phyloP scores from a whole-genome alignment of 2,329 filamentous ascomycete genomes.

The Ascochyta clinopodiicola region DNA sequence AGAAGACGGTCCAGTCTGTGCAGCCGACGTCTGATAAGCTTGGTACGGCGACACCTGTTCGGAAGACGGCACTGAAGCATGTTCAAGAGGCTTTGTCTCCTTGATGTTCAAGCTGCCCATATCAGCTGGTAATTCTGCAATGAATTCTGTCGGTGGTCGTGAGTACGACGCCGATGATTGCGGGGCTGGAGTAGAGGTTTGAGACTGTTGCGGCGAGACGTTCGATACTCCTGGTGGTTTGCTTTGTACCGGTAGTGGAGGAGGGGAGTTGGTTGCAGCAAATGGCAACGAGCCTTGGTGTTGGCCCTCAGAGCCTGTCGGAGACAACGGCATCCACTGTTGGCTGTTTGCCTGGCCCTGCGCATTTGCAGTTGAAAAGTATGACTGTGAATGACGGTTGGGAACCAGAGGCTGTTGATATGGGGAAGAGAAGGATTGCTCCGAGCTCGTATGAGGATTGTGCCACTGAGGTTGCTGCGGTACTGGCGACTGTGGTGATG shows the following conservation, averaged over 20 bases:
- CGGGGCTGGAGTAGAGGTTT: constrained; percentile 21
- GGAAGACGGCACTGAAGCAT: constrained; percentile 3
- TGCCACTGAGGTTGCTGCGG: constrained; percentile 20
- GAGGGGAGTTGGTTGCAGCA: constrained; percentile 27
- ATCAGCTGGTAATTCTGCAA: constrained; percentile 45
- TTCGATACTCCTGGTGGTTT: constrained; percentile 20
- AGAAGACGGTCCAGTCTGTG: constrained; percentile 25
- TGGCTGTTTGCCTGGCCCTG: constrained; percentile 18
- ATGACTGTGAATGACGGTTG: constrained; percentile 4
- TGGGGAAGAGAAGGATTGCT: neutral
- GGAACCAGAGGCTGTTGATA: neutral
- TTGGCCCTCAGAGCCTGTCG: constrained; percentile 22
- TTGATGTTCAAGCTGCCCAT: constrained; percentile 33
- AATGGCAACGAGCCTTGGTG: constrained; percentile 15
- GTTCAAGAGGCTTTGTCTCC: constrained; percentile 23
- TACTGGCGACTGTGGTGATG: constrained; percentile 17
- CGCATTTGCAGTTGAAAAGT: constrained; percentile 16
- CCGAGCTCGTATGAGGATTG: neutral
- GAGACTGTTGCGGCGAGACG: constrained; percentile 16
- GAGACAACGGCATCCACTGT: constrained; percentile 32
- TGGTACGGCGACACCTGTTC: constrained; percentile 32
- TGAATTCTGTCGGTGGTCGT: constrained; percentile 32
- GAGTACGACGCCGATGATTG: constrained; percentile 15
- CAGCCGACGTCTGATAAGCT: constrained; percentile 32
- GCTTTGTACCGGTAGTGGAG: constrained; percentile 18